These are phyloP conservation scores for Hypoxylon fragiforme DNA, from an alignment of 495 filamentous ascomycete genomes.

Conservation along the genomic window DNA sequence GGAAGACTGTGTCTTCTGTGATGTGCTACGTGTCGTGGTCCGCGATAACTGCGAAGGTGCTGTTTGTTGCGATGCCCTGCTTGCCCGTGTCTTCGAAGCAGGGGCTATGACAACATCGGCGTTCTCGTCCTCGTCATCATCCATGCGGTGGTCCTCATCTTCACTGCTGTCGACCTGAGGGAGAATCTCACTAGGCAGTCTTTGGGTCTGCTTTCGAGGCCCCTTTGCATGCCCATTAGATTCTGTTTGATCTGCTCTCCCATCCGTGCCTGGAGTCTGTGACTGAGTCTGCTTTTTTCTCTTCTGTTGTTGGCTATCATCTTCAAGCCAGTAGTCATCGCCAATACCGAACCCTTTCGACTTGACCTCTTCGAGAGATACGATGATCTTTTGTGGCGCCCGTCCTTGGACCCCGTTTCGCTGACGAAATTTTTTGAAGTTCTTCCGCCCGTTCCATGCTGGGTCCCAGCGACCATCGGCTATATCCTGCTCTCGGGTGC, in stretches of 20 bases:
- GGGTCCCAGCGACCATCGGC: slow-evolving; percentile 78
- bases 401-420: slow-evolving; percentile 56
- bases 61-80: slow-evolving; percentile 27
- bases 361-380: slow-evolving; percentile 77
- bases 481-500: slow-evolving; percentile 48
- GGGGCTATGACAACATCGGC: slow-evolving; percentile 25
- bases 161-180: slow-evolving; percentile 45
- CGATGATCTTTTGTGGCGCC: slow-evolving; percentile 63
- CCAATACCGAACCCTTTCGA: slow-evolving; percentile 82
- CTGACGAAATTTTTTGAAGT: slow-evolving; percentile 89
- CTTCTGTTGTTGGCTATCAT: slow-evolving; percentile 34
- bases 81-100: slow-evolving; percentile 28
- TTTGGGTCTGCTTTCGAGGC: slow-evolving; percentile 5
- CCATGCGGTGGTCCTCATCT: slow-evolving; percentile 37
- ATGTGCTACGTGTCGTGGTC: slow-evolving; percentile 36
- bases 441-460: slow-evolving; percentile 92
- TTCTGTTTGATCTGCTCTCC: slow-evolving; percentile 4
- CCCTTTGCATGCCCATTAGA: slow-evolving; percentile 2
- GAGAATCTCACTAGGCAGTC: slow-evolving; percentile 11
- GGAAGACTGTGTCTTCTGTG: slow-evolving; percentile 24
- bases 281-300: slow-evolving; percentile 37
- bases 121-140: slow-evolving; percentile 28
- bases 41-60: slow-evolving; percentile 41
- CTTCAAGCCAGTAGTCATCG: slow-evolving; percentile 76
- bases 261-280: slow-evolving; percentile 27